These are phyloP conservation scores for Xeromyces bisporus DNA, from an alignment of 495 filamentous ascomycete species.

Conservation along the genomic window DNA sequence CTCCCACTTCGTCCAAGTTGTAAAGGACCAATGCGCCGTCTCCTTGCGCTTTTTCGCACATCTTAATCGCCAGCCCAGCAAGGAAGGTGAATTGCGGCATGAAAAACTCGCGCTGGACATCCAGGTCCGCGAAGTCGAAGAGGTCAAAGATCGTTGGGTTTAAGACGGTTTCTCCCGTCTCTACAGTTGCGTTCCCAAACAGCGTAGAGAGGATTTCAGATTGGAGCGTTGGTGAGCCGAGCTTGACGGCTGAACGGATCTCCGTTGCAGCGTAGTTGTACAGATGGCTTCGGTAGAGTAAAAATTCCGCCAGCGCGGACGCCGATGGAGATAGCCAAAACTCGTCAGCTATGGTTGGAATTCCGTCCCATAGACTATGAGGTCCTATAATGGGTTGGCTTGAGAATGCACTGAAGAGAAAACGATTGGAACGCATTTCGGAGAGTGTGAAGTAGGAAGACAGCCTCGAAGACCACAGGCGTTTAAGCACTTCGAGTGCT, in stretches of 20 bases:
- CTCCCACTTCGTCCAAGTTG: constrained; percentile 39
- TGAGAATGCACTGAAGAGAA: constrained; percentile 52
- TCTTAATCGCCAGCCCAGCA: constrained; percentile 40
- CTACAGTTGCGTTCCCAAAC: constrained; percentile 50
- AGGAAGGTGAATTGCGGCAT: constrained; percentile 38
- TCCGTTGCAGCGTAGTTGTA: constrained; percentile 75
- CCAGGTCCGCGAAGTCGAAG: constrained; percentile 73
- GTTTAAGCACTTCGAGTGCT: constrained; percentile 57
- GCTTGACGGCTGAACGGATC: constrained; percentile 54
- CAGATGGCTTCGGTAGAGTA: constrained; percentile 52
- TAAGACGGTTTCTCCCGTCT: constrained; percentile 40
- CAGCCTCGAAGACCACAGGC: constrained; percentile 73
- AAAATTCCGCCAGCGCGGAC: constrained; percentile 50
- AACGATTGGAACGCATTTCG: constrained; percentile 60
- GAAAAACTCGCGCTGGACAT: constrained; percentile 32
- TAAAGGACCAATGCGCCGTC: constrained; percentile 32
- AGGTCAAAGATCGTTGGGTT: constrained; percentile 76
- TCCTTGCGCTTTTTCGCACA: constrained; percentile 36
- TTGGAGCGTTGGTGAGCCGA: constrained; percentile 56
- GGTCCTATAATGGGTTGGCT: constrained; percentile 46
- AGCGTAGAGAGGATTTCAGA: constrained; percentile 62
- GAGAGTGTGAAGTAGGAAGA: constrained; percentile 53
- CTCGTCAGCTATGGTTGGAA: constrained; percentile 32
- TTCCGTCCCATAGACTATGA: constrained; percentile 51
- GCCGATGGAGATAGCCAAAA: constrained; percentile 50